Evolutionary conservation across 208 protist genomes (phyloP).

Genomic region (Wallacemonas sp.): DNA sequence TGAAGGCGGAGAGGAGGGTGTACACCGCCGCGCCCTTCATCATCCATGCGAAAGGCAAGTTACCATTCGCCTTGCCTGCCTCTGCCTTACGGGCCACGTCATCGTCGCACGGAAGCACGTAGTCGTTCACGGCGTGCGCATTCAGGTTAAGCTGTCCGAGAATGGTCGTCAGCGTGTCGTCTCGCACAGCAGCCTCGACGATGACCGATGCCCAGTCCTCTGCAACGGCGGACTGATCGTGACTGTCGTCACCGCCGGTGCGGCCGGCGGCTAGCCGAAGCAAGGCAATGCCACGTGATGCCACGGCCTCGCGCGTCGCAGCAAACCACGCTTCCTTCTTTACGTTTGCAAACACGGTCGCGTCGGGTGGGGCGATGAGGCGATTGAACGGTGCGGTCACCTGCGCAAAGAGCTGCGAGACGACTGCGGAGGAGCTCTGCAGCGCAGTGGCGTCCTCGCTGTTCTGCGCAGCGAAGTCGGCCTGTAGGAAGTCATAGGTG

Average conservation of each 20-base stretch:
- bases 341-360: constrained; percentile 35
- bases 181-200: constrained; percentile 40
- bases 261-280: constrained; percentile 17
- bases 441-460: background rate
- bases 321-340: constrained; percentile 42
- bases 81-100: background rate
- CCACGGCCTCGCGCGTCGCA: constrained; percentile 22
- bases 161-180: constrained; percentile 60
- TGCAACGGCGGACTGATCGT: background rate
- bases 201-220: constrained; percentile 46
- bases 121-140: constrained; percentile 70
- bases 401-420: constrained; percentile 62
- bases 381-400: constrained; percentile 62
- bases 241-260: background rate
- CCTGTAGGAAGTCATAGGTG: constrained; percentile 38
- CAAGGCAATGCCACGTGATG: constrained; percentile 21
- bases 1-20: constrained; percentile 67
- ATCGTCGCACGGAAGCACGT: constrained; percentile 8
- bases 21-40: constrained; percentile 79
- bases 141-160: constrained; percentile 73
- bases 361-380: constrained; percentile 59
- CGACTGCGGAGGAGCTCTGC: constrained; percentile 19
- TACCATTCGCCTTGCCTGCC: background rate
- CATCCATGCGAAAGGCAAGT: constrained; percentile 35
- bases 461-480: constrained; percentile 15